Percentiles rank a stretch among this genome's conserved stretches.
Conservation (phyloP, 495 filamentous ascomycete genomes). For the Penicillium angulare region DNA sequence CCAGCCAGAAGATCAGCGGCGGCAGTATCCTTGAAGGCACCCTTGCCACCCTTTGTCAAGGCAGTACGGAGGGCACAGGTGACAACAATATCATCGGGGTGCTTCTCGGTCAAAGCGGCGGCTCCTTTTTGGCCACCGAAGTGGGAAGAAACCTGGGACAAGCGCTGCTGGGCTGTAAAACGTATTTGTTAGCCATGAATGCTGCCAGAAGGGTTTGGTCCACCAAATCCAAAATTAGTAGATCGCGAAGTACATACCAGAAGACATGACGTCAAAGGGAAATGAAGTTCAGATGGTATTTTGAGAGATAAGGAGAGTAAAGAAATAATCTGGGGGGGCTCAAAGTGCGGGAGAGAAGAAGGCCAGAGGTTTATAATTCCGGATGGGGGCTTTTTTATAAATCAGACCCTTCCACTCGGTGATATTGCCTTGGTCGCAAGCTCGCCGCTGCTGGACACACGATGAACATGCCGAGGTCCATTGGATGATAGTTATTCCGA, state of each 20-base stretch:
- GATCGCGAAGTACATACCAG: conserved; percentile 34
- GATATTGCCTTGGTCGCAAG: conserved; percentile 33
- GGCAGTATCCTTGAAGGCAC: conserved; percentile 89
- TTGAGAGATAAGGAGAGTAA: conserved; percentile 9
- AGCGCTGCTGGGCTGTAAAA: conserved; percentile 55
- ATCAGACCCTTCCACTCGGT: conserved; percentile 25
- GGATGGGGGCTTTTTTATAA: conserved; percentile 25
- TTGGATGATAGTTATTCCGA: conserved; percentile 39
- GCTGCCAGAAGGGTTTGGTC: neutral
- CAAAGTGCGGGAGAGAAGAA: conserved; percentile 3
- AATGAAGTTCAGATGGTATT: conserved; percentile 6
- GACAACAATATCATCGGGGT: conserved; percentile 80
- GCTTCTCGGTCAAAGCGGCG: conserved; percentile 57
- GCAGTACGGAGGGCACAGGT: conserved; percentile 90
- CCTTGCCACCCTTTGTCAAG: conserved; percentile 89
- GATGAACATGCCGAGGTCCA: conserved; percentile 38
- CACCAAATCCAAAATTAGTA: neutral
- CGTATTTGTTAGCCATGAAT: neutral
- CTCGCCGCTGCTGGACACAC: conserved; percentile 16
- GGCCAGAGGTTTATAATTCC: neutral
- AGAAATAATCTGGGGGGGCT: conserved; percentile 10
- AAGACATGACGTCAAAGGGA: conserved; percentile 43
- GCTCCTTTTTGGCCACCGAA: conserved; percentile 51
- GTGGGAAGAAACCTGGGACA: conserved; percentile 63
- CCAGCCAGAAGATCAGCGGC: conserved; percentile 84